Evolutionary conservation across 331 rosid genomes (phyloP), one percentile per base, ranked within the genome.

Genomic region (Quercus tomentella): DNA sequence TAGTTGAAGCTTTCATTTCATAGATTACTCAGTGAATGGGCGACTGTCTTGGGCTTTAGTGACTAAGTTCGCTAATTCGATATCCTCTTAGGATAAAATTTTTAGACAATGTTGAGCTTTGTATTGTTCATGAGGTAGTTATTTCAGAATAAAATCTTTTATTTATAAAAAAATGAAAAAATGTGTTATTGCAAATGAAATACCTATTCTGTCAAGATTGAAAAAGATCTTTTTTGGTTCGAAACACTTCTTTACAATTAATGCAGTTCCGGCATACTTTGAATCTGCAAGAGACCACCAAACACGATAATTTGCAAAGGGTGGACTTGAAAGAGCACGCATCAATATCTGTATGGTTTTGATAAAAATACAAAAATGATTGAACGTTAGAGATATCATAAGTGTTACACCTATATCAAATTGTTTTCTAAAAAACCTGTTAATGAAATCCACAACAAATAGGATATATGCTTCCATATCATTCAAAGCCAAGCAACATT

Each of bases 221-320:
- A 95, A 93, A 83, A 87, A 85, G 33, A 95, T 90, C 35, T 82
- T 82, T 77, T 86, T 88, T 58, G 97, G 94, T 81, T 89, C 89
- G 80, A 81, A 93, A 86, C 99, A 95, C 82, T 93, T 91, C 83
- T 93, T 95, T 41, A 95, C 88, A 55, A 95, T n/a, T 35, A 95
- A 78, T 62, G 96, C 99, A 76, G 99, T 95, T 62, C 99, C 98
- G 37, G 99, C 97, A 83, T 95, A 95, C 86, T 95, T 95, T n/a
- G 97, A 95, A 76, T 93, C 99, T 56, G 97, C 90, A 55, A 95
- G 97, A 85, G 97, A 95, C 99, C 97, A 95, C 99, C 99, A 95
- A 71, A 88, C 90, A 68, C 45, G 91, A 81, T 93, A 95, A 83
- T 90, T 82, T 65, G 85, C 90, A 77, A 95, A 91, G 17, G 97